Evolutionary conservation across 2,329 filamentous ascomycete species (phyloP).

Genomic region (Lasiodiplodia citricola): DNA sequence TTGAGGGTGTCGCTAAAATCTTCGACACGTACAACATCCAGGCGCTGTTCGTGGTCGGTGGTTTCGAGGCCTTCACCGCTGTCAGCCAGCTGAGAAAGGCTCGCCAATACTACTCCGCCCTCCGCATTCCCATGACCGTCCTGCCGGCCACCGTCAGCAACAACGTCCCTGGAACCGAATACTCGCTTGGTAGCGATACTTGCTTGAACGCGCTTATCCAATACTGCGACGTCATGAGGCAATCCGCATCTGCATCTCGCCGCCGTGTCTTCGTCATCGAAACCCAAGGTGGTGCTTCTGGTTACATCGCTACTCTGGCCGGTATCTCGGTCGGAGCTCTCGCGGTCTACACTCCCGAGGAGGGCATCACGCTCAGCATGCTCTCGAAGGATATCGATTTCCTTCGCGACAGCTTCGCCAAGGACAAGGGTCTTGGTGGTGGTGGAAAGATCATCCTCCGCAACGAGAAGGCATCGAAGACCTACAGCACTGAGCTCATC

Average conservation of each 20-base stretch:
- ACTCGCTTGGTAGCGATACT: slow-evolving; percentile 94
- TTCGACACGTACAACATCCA: slow-evolving; percentile 90
- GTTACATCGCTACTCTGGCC: slow-evolving; percentile 89
- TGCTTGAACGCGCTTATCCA: slow-evolving; percentile 93
- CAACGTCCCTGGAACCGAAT: slow-evolving; percentile 97
- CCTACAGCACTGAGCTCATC: slow-evolving; percentile 91
- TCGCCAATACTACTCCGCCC: slow-evolving; percentile 75
- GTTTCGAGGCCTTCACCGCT: slow-evolving; percentile 95
- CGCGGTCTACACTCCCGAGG: slow-evolving; percentile 95
- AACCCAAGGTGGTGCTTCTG: slow-evolving; percentile 92
- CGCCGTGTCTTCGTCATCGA: slow-evolving; percentile 97
- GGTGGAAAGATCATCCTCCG: slow-evolving; percentile 95
- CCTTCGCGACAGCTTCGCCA: slow-evolving; percentile 81
- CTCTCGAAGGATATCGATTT: slow-evolving; percentile 88
- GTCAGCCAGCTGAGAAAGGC: slow-evolving; percentile 86
- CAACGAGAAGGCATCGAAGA: slow-evolving; percentile 89
- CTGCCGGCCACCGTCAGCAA: slow-evolving; percentile 98
- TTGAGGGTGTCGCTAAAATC: slow-evolving; percentile 79
- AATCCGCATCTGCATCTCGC: slow-evolving; percentile 91
- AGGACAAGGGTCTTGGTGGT: slow-evolving; percentile 85
- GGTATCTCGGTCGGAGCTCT: slow-evolving; percentile 90
- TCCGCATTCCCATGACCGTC: slow-evolving; percentile 90
- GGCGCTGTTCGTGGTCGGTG: slow-evolving; percentile 88
- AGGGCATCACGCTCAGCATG: slow-evolving; percentile 94
- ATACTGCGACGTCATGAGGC: slow-evolving; percentile 97